Conservation (phyloP, 352 stramenopile genomes). For the Peronosclerospora sorghi region DNA sequence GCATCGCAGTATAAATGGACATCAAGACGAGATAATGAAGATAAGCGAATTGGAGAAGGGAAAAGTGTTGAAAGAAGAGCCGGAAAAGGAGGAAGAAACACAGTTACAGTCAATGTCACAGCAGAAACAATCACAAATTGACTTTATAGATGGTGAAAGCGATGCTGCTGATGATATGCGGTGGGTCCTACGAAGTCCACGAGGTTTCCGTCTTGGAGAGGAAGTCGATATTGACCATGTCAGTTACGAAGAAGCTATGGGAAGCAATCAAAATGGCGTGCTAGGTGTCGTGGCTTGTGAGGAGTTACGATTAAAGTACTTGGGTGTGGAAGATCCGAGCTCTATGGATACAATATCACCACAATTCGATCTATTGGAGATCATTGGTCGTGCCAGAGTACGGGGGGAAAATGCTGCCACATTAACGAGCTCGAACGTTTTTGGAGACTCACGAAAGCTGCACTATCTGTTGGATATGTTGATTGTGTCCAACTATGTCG, state of each 20-base stretch:
- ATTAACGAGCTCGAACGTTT: slow-evolving; percentile 41
- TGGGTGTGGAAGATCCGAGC: slow-evolving; percentile 47
- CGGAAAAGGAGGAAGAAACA: not conserved
- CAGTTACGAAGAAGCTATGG: slow-evolving; percentile 51
- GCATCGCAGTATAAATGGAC: slow-evolving; percentile 4
- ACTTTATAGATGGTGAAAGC: slow-evolving; percentile 13
- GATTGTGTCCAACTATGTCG: slow-evolving; percentile 41
- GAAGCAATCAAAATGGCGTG: slow-evolving; percentile 30
- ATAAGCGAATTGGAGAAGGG: not conserved
- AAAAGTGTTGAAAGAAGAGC: slow-evolving; percentile 3
- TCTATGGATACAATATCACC: slow-evolving; percentile 48
- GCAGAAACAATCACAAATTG: not conserved
- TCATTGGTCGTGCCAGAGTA: slow-evolving; percentile 51
- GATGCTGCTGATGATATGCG: slow-evolving; percentile 24
- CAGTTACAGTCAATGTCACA: not conserved
- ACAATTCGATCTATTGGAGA: slow-evolving; percentile 69
- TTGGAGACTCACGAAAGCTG: slow-evolving; percentile 62
- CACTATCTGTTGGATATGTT: slow-evolving; percentile 78
- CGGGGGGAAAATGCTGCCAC: slow-evolving; percentile 50
- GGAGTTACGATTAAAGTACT: slow-evolving; percentile 50
- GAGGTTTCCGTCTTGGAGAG: slow-evolving; percentile 46
- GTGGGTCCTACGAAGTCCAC: slow-evolving; percentile 54
- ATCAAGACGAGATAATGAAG: not conserved
- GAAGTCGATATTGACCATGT: slow-evolving; percentile 38
- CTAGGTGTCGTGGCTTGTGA: slow-evolving; percentile 64